A percentile compares a stretch with the other conserved stretches of the same genome.
These are phyloP conservation scores for Sclerotinia nivalis DNA, from an alignment of 2,329 filamentous ascomycete genomes.

Conservation along the genomic window DNA sequence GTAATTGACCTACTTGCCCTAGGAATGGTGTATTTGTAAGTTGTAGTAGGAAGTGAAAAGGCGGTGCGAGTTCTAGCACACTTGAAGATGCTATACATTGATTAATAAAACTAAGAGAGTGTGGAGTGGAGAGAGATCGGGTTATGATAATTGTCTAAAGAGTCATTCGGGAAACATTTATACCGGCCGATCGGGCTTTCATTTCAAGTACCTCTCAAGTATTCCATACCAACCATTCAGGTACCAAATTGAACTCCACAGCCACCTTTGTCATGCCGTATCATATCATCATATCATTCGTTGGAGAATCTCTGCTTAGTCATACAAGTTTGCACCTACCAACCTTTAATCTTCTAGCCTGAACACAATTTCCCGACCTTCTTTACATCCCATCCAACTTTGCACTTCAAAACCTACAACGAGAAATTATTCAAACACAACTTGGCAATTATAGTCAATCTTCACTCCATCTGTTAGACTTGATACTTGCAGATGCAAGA, in stretches of 20 bases:
- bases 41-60: background rate
- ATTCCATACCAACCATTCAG: background rate
- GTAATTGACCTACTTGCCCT: constrained; percentile 19
- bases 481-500: constrained; percentile 15
- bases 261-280: background rate
- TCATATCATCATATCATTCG: background rate
- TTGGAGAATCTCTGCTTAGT: background rate
- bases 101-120: background rate
- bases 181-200: background rate
- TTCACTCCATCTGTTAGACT: constrained; percentile 8
- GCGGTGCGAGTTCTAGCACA: constrained; percentile 12
- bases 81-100: constrained; percentile 16
- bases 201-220: background rate
- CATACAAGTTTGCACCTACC: background rate
- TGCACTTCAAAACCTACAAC: background rate
- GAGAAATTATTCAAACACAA: constrained; percentile 8
- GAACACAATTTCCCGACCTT: constrained; percentile 20
- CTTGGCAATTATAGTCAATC: constrained; percentile 7
- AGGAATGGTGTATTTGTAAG: background rate
- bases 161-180: constrained; percentile 7
- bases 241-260: background rate
- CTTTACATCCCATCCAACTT: background rate
- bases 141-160: constrained; percentile 8
- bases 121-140: background rate
- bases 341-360: constrained; percentile 5